Evolutionary conservation across 2,329 filamentous ascomycete species (phyloP).

Genomic region (Pyrenophora graminea): DNA sequence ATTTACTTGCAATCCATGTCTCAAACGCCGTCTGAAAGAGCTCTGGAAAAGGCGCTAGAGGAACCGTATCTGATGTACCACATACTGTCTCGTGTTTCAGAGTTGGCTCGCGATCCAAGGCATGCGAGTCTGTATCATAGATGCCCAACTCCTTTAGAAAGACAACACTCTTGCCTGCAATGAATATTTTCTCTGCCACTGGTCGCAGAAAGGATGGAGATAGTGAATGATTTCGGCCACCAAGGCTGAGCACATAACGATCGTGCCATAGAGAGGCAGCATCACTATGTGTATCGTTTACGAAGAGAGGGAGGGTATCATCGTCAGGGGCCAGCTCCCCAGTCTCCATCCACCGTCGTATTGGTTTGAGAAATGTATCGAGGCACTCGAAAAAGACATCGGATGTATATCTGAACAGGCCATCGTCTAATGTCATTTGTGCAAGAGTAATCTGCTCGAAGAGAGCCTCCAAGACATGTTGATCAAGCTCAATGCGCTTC

Average conservation of each 20-base stretch:
- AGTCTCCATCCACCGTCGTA: conserved; percentile 81
- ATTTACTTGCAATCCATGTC: conserved; percentile 75
- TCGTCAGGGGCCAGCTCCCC: conserved; percentile 70
- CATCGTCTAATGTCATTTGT: conserved; percentile 69
- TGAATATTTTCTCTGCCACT: conserved; percentile 74
- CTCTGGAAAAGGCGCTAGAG: conserved; percentile 71
- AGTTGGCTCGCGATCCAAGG: conserved; percentile 26
- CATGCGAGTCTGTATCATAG: conserved; percentile 40
- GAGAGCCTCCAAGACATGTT: conserved; percentile 74
- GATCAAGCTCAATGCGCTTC: neutral
- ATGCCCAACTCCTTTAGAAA: conserved; percentile 75
- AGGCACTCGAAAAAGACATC: conserved; percentile 80
- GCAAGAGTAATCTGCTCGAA: conserved; percentile 71
- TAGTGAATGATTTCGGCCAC: conserved; percentile 63
- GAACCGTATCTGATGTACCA: conserved; percentile 47
- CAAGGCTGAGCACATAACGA: conserved; percentile 69
- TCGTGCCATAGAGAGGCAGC: conserved; percentile 74
- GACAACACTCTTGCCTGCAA: conserved; percentile 84
- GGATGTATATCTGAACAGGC: conserved; percentile 66
- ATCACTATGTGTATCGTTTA: conserved; percentile 61
- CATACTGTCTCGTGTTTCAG: conserved; percentile 65
- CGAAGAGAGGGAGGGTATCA: conserved; percentile 75
- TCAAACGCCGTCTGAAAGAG: conserved; percentile 73
- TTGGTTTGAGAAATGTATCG: conserved; percentile 77
- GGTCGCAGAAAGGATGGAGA: conserved; percentile 76